Conservation (phyloP, 148 eudicot genomes). For the Fallopia convolvulus region DNA sequence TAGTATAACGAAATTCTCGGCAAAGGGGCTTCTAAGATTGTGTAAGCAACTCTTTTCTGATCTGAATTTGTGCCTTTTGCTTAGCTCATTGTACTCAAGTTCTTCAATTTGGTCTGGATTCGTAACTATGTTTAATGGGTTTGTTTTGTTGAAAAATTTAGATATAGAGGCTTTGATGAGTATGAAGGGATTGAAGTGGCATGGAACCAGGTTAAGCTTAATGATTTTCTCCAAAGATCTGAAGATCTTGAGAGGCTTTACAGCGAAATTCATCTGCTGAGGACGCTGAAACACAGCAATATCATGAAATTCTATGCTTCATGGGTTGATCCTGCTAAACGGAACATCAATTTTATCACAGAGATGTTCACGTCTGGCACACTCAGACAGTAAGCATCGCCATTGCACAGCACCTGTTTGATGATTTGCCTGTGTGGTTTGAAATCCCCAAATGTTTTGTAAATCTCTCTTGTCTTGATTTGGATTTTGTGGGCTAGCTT, state of each 20-base stretch:
- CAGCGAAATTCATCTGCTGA: slow-evolving; percentile 31
- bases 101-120: neutral
- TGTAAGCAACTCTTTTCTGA: slow-evolving; percentile 35
- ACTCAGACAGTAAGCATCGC: slow-evolving; percentile 28
- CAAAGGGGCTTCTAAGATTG: slow-evolving; percentile 79
- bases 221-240: slow-evolving; percentile 32
- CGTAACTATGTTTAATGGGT: neutral
- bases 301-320: slow-evolving; percentile 34
- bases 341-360: slow-evolving; percentile 33
- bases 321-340: slow-evolving; percentile 32
- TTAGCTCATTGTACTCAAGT: neutral
- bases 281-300: slow-evolving; percentile 30
- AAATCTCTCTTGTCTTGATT: neutral
- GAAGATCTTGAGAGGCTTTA: slow-evolving; percentile 35
- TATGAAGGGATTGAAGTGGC: slow-evolving; percentile 35
- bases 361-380: slow-evolving; percentile 42
- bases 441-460: neutral
- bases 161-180: slow-evolving; percentile 36
- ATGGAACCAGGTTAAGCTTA: slow-evolving; percentile 31
- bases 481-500: neutral
- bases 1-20: slow-evolving; percentile 82
- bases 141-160: neutral
- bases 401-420: slow-evolving; percentile 7
- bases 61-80: neutral
- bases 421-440: neutral